Percentiles rank a stretch among this genome's conserved stretches.
These are phyloP conservation scores for Aspergillus clavatus DNA, from an alignment of 2,329 filamentous ascomycete genomes.

Conservation along the genomic window DNA sequence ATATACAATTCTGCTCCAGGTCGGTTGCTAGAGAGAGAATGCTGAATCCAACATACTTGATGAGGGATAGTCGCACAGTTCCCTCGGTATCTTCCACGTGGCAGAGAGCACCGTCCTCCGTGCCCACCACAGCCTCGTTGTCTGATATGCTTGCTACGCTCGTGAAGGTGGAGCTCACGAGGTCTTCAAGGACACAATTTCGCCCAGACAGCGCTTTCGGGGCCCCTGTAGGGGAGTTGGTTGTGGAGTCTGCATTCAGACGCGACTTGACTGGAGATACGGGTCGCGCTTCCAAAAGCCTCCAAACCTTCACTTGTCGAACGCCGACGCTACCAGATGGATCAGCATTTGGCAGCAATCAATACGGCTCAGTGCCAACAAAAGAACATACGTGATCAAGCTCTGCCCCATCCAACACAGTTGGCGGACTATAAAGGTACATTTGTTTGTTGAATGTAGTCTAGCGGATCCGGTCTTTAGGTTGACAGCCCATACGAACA, in stretches of 20 bases:
- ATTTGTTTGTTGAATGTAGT: constrained; percentile 83
- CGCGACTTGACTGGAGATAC: constrained; percentile 62
- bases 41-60: constrained; percentile 62
- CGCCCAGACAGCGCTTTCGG: constrained; percentile 74
- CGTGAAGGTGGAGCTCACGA: constrained; percentile 81
- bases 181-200: constrained; percentile 76
- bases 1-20: constrained; percentile 52
- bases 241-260: constrained; percentile 39
- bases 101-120: constrained; percentile 86
- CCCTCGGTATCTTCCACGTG: constrained; percentile 72
- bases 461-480: constrained; percentile 73
- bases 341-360: constrained; percentile 7
- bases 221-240: constrained; percentile 37
- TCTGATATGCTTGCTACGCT: constrained; percentile 69
- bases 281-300: constrained; percentile 62
- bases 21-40: constrained; percentile 64
- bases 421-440: constrained; percentile 76
- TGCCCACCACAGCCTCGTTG: constrained; percentile 73
- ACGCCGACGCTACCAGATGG: constrained; percentile 60
- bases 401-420: constrained; percentile 87
- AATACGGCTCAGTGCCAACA: not conserved
- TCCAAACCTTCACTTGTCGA: constrained; percentile 91
- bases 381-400: constrained; percentile 69
- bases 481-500: constrained; percentile 87
- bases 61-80: constrained; percentile 63